Evolutionary conservation across 2,329 filamentous ascomycete species (phyloP).

Genomic region (Aureobasidium mangrovei): DNA sequence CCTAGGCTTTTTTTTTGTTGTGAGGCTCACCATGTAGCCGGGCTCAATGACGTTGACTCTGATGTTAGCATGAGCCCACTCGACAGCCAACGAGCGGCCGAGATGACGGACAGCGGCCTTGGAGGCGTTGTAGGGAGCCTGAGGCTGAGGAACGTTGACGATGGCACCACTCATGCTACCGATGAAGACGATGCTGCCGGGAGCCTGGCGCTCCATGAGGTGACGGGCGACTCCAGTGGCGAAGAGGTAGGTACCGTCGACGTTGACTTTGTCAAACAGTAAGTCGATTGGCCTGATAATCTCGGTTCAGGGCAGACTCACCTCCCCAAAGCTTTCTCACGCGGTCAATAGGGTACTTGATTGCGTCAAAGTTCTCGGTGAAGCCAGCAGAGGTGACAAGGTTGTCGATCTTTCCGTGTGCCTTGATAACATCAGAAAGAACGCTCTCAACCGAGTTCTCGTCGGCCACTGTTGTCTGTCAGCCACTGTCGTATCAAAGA

Average conservation of each 20-base stretch:
- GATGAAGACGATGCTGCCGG: slow-evolving; percentile 87
- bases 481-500: neutral
- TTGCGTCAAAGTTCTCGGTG: slow-evolving; percentile 89
- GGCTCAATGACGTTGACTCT: slow-evolving; percentile 91
- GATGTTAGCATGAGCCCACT: slow-evolving; percentile 83
- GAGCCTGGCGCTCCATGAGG: slow-evolving; percentile 68
- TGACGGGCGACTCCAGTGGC: slow-evolving; percentile 78
- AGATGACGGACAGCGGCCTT: slow-evolving; percentile 90
- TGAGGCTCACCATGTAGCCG: slow-evolving; percentile 80
- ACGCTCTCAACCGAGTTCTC: slow-evolving; percentile 68
- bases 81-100: slow-evolving; percentile 78
- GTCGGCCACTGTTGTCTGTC: slow-evolving; percentile 50
- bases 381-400: slow-evolving; percentile 95
- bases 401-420: slow-evolving; percentile 78
- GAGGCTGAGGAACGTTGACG: slow-evolving; percentile 91
- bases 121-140: slow-evolving; percentile 84
- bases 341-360: slow-evolving; percentile 81
- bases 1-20: too few species aligned
- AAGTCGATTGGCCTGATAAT: neutral
- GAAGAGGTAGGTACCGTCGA: slow-evolving; percentile 86
- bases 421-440: slow-evolving; percentile 56
- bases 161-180: slow-evolving; percentile 91
- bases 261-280: slow-evolving; percentile 53
- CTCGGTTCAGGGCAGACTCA: neutral
- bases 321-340: slow-evolving; percentile 81